A percentile compares a stretch with the other conserved stretches of the same genome.
Evolutionary conservation across 164 flowering plant species (phyloP).

Genomic region (Stephania japonica): DNA sequence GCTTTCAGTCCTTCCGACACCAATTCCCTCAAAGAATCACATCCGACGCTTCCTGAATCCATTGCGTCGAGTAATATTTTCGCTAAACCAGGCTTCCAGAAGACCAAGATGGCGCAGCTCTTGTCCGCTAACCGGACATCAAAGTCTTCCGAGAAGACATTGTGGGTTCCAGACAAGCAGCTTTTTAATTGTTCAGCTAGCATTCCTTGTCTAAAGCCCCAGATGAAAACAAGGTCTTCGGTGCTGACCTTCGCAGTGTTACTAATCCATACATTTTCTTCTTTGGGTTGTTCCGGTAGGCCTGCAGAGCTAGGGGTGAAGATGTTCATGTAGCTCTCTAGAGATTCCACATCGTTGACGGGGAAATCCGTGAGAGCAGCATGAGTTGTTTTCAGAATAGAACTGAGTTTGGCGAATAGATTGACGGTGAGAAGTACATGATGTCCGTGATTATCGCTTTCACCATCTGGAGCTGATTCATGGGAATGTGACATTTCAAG

Average conservation of each 20-base stretch:
- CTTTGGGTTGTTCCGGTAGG: conserved; percentile 28
- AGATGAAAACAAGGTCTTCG: conserved; percentile 54
- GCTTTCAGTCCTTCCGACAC: conserved; percentile 60
- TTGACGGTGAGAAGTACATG: conserved; percentile 45
- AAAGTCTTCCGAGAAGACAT: conserved; percentile 51
- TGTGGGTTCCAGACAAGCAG: conserved; percentile 39
- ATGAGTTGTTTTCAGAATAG: conserved; percentile 37
- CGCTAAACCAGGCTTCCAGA: conserved; percentile 47
- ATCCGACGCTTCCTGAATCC: conserved; percentile 23
- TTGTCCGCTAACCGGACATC: conserved; percentile 60
- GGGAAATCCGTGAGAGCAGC: conserved; percentile 12
- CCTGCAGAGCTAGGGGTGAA: conserved; percentile 27
- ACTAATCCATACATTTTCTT: conserved; percentile 31
- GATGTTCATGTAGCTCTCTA: conserved; percentile 33
- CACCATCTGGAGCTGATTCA: conserved; percentile 30
- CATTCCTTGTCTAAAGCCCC: conserved; percentile 58
- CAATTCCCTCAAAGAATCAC: conserved; percentile 41
- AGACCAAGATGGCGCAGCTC: conserved; percentile 65
- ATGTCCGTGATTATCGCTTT: conserved; percentile 49
- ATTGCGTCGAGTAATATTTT: conserved; percentile 38
- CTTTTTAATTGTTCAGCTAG: conserved; percentile 45
- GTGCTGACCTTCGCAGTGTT: conserved; percentile 36
- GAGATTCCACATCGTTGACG: conserved; percentile 13
- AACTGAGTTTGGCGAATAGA: conserved; percentile 56
- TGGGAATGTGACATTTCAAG: neutral